Percentiles rank a stretch among this genome's conserved stretches.
Evolutionary conservation across 768 basidiomycete species (phyloP).

Genomic region (Auricularia auricula-judae): DNA sequence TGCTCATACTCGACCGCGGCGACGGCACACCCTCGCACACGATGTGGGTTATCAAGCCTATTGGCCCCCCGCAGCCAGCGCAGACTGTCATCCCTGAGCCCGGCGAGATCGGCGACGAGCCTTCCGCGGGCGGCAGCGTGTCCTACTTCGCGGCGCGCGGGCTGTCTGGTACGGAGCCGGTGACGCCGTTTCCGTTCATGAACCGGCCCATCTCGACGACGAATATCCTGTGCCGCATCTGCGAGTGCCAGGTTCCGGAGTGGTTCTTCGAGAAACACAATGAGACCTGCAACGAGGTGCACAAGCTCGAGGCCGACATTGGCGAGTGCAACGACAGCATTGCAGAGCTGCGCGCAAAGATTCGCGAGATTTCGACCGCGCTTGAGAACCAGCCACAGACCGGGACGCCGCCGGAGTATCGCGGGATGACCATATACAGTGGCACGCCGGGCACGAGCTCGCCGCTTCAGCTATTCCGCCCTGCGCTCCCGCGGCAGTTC

Average conservation of each 20-base stretch:
- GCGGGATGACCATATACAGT: slow-evolving; percentile 74
- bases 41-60: slow-evolving; percentile 94
- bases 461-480: slow-evolving; percentile 66
- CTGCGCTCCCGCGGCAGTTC: slow-evolving; percentile 49
- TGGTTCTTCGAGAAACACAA: slow-evolving; percentile 99
- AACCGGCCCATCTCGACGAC: slow-evolving; percentile 67
- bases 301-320: slow-evolving; percentile 93
- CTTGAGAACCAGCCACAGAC: slow-evolving; percentile 56
- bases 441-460: slow-evolving; percentile 65
- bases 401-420: slow-evolving; percentile 55
- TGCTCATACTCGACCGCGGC: slow-evolving; percentile 87
- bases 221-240: slow-evolving; percentile 90
- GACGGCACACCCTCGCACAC: slow-evolving; percentile 84
- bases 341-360: slow-evolving; percentile 73
- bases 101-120: slow-evolving; percentile 29
- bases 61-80: slow-evolving; percentile 58
- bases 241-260: slow-evolving; percentile 90
- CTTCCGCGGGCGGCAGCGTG: slow-evolving; percentile 14
- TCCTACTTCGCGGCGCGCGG: neutral
- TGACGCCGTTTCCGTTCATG: slow-evolving; percentile 60
- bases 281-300: slow-evolving; percentile 95
- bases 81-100: slow-evolving; percentile 47
- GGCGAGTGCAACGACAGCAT: slow-evolving; percentile 89
- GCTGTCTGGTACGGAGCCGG: slow-evolving; percentile 29
- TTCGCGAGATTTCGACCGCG: slow-evolving; percentile 63